Percentiles rank a stretch among this genome's conserved stretches.
These are phyloP conservation scores for Cicer arietinum DNA, from an alignment of 306 rosid species.

Conservation along the genomic window DNA sequence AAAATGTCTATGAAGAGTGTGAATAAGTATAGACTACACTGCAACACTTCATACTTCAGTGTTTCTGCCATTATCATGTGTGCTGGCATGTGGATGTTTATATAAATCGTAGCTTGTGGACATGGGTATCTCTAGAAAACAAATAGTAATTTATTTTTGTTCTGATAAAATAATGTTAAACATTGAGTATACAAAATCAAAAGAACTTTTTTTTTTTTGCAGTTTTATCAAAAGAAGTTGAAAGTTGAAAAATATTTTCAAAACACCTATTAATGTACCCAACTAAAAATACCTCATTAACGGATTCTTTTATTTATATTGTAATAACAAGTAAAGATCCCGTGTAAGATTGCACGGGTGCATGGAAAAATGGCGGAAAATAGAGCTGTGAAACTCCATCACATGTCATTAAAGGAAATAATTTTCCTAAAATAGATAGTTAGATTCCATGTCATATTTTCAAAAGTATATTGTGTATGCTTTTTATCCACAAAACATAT, in stretches of 20 bases:
- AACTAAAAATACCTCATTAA: background rate
- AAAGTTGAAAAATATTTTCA: background rate
- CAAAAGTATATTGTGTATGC: background rate
- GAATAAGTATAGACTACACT: background rate
- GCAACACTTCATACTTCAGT: background rate
- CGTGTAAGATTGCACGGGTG: too few relatives aligned
- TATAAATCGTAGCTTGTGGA: background rate
- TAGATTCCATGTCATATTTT: background rate
- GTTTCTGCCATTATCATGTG: background rate
- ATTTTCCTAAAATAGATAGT: too few relatives aligned
- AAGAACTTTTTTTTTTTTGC: background rate
- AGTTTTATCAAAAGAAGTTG: background rate
- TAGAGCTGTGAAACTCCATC: too few relatives aligned
- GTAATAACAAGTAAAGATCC: background rate
- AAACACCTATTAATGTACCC: background rate
- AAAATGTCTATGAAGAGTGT: background rate
- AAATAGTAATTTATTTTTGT: background rate
- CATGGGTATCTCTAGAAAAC: background rate
- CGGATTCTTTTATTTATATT: background rate
- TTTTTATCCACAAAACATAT: background rate
- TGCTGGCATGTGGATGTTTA: background rate
- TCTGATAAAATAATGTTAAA: background rate
- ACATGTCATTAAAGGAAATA: too few relatives aligned
- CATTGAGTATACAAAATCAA: background rate
- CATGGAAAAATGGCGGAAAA: too few relatives aligned